A percentile compares a stretch with the other conserved stretches of the same genome.
These are phyloP conservation scores for Pseudogymnoascus sp. DNA, from an alignment of 2,329 filamentous ascomycete species.

Conservation along the genomic window DNA sequence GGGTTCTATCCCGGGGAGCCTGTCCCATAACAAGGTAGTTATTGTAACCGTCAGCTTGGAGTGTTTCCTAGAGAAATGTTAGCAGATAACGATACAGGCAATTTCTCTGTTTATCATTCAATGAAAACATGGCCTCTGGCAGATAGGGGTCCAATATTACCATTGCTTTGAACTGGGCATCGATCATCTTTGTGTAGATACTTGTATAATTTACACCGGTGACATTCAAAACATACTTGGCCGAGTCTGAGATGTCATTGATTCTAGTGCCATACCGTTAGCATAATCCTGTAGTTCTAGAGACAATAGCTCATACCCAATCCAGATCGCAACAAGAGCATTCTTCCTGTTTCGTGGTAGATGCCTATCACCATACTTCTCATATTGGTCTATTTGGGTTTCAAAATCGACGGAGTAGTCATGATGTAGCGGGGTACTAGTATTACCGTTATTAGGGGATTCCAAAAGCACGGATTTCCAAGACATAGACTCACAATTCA, in stretches of 20 bases:
- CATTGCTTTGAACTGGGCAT: constrained; percentile 33
- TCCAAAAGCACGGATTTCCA: not conserved
- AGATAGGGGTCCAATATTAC: not conserved
- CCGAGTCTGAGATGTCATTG: constrained; percentile 46
- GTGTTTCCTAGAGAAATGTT: constrained; percentile 17
- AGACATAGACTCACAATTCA: constrained; percentile 27
- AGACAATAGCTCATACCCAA: constrained; percentile 25
- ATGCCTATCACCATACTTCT: constrained; percentile 32
- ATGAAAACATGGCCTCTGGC: not conserved
- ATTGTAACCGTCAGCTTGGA: constrained; percentile 36
- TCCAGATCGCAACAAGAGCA: constrained; percentile 43
- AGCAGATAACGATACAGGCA: not conserved
- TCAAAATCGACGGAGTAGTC: constrained; percentile 40
- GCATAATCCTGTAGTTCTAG: not conserved
- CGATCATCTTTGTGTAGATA: constrained; percentile 36
- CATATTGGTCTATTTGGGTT: constrained; percentile 42
- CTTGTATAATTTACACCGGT: constrained; percentile 33
- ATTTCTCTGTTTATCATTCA: not conserved
- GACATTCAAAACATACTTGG: constrained; percentile 31
- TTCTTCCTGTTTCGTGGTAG: constrained; percentile 14
- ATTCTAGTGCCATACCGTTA: constrained; percentile 25
- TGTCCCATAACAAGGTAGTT: constrained; percentile 43
- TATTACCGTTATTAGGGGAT: not conserved
- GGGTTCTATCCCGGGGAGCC: constrained; percentile 39
- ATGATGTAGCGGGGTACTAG: constrained; percentile 40